Percentiles rank a stretch among this genome's conserved stretches.
Evolutionary conservation across 495 filamentous ascomycete genomes (phyloP).

Genomic region (Peziza echinospora): DNA sequence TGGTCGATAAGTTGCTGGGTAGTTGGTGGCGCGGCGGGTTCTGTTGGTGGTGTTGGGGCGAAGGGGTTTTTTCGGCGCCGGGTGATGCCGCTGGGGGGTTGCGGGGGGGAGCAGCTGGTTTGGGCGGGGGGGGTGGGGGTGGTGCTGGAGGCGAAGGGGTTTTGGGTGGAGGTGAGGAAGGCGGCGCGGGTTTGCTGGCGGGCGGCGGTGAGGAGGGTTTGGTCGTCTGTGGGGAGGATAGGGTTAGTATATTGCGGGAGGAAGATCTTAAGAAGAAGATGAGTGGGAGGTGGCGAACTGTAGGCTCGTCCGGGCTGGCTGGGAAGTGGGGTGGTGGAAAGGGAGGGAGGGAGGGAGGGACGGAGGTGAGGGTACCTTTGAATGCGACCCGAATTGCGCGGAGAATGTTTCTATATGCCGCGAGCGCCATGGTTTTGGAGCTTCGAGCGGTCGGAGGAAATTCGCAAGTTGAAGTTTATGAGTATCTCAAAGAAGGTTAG

Average conservation of each 20-base stretch:
- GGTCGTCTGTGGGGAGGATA: neutral
- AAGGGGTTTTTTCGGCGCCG: no score
- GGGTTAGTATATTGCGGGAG: no score
- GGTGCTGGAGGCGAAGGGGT: no score
- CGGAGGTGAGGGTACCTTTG: slow-evolving; percentile 32
- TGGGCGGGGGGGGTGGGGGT: no score
- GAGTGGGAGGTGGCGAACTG: no score
- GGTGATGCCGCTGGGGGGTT: no score
- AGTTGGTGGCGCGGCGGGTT: no score
- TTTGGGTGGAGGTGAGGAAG: slow-evolving; percentile 40
- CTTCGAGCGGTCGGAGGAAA: slow-evolving; percentile 3
- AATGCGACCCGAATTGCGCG: slow-evolving; percentile 71
- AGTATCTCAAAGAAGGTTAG: no score
- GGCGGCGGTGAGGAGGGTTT: slow-evolving; percentile 25
- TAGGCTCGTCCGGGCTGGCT: no score
- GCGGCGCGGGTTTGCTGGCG: slow-evolving; percentile 43
- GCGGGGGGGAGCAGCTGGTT: no score
- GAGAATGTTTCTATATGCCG: slow-evolving; percentile 63
- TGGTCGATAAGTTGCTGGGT: slow-evolving; percentile 47
- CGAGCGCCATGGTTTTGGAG: slow-evolving; percentile 36
- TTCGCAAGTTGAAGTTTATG: neutral
- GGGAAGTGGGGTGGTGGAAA: slow-evolving; percentile 1
- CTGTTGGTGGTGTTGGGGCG: no score
- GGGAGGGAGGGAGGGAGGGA: neutral
- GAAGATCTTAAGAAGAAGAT: no score